Evolutionary conservation across 2,329 filamentous ascomycete species (phyloP), one percentile per base, ranked within the genome.

Genomic region (Nigrograna mackinnonii): DNA sequence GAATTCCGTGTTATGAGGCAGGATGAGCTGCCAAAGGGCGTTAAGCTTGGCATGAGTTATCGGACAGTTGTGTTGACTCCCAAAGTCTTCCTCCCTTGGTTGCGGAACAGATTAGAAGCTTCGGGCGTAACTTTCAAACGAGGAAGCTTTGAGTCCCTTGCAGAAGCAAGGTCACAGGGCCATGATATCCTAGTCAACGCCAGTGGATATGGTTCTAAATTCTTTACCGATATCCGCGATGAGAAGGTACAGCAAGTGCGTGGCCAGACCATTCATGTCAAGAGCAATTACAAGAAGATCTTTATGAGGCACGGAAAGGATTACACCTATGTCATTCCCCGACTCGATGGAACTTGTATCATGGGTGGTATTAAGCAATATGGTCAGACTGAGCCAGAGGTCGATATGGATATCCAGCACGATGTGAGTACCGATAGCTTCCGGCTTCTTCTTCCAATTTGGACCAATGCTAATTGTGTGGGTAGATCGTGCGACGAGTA

Each of bases 111-210:
- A 21, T 39, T 60, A 5, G 53, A 59, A 33, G 39, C 6, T 4
- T 22, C 33, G 2, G 57, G 55, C 9, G 59, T 63, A 9, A 39
- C 22, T n/a, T 63, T 63, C 40, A 42, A 49, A n/a, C 33, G 54
- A 7, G 32, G 37, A 6, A 33, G 42, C 9, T 28, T 28, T 9
- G n/a, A 28, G 24, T 9, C 24, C n/a, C 24, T 28, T 9, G n/a
- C 9, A 9, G 56, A 63, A 3, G 36, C 52, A 1, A 46, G 42
- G 20, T 35, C 38, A 5, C 32, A 49, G 7, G 54, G 47, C 12
- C 54, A 60, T 24, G 57, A 62, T 26, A 44, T 60, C 12, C 43
- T 63, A 9, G 41, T 62, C 39, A 62, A 63, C 30, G 58, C 59
- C 13, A 53, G 50, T 17, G 48, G 52, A 3, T 33, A 39, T 14